Percentiles rank a stretch among this genome's conserved stretches.
Evolutionary conservation across 2,329 filamentous ascomycete species (phyloP).

Genomic region (Fusarium transvaalense): DNA sequence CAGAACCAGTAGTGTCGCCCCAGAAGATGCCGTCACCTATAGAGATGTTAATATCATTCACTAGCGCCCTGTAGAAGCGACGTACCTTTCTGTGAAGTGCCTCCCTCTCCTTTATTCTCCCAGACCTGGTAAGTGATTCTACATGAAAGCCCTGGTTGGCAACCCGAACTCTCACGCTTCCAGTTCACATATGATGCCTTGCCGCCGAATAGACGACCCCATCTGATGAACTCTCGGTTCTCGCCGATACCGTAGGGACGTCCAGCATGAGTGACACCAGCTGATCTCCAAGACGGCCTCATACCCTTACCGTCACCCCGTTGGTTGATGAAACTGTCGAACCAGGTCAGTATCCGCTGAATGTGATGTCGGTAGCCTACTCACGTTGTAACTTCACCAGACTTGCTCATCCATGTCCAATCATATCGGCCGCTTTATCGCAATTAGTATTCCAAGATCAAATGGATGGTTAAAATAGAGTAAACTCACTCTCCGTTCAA

Average conservation of each 20-base stretch:
- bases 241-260: slow-evolving; percentile 1
- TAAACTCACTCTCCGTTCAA: slow-evolving; percentile 2
- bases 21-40: slow-evolving; percentile 6
- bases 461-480: neutral
- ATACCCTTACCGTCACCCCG: slow-evolving; percentile 4
- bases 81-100: slow-evolving; percentile 7
- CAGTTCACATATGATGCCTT: slow-evolving; percentile 3
- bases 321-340: slow-evolving; percentile 3
- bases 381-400: slow-evolving; percentile 2
- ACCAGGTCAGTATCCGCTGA: neutral
- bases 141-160: no score
- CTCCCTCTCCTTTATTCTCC: slow-evolving; percentile 8
- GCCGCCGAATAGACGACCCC: slow-evolving; percentile 2
- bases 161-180: no score
- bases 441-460: neutral
- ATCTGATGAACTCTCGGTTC: slow-evolving; percentile 7
- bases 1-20: slow-evolving; percentile 4
- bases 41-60: neutral
- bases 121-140: neutral
- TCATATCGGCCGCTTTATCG: neutral
- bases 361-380: neutral
- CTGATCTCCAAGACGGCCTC: neutral
- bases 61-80: neutral
- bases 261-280: neutral
- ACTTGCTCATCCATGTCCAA: slow-evolving; percentile 8